Evolutionary conservation across 2,329 filamentous ascomycete genomes (phyloP).

Genomic region (Phialophora chinensis): DNA sequence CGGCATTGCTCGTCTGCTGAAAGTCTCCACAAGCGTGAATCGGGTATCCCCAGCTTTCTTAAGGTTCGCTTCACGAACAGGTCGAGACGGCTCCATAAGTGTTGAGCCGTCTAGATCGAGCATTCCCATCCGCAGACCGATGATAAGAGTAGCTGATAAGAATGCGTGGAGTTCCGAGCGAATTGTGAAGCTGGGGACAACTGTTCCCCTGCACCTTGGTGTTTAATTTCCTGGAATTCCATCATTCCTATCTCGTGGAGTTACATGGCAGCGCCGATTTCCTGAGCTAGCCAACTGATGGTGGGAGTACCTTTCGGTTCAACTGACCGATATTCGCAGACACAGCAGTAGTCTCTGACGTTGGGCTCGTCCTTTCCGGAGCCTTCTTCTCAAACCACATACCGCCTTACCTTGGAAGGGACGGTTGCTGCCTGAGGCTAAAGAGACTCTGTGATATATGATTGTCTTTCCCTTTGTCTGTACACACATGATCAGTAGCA

Average conservation of each 20-base stretch:
- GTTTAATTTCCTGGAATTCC: conserved; percentile 10
- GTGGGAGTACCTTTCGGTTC: conserved; percentile 2
- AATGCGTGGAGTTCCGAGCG: conserved; percentile 12
- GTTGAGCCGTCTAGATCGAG: conserved; percentile 17
- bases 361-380: not conserved
- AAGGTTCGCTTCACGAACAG: conserved; percentile 11
- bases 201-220: conserved; percentile 8
- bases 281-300: conserved; percentile 11
- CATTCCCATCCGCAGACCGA: conserved; percentile 30
- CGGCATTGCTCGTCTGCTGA: conserved; percentile 12
- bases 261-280: conserved; percentile 11
- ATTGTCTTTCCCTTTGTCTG: not conserved
- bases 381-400: conserved; percentile 5
- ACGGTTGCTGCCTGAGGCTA: conserved; percentile 16
- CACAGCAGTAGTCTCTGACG: conserved; percentile 7
- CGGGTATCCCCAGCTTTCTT: conserved; percentile 34
- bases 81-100: conserved; percentile 19
- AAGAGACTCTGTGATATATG: conserved; percentile 19
- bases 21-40: conserved; percentile 24
- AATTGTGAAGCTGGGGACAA: conserved; percentile 21
- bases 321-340: conserved; percentile 3
- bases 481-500: not conserved
- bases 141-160: conserved; percentile 35
- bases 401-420: conserved; percentile 17
- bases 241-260: conserved; percentile 26